Base-by-base conservation (phyloP, 2,329 filamentous ascomycete genomes). In the Colletotrichum aenigma region DNA sequence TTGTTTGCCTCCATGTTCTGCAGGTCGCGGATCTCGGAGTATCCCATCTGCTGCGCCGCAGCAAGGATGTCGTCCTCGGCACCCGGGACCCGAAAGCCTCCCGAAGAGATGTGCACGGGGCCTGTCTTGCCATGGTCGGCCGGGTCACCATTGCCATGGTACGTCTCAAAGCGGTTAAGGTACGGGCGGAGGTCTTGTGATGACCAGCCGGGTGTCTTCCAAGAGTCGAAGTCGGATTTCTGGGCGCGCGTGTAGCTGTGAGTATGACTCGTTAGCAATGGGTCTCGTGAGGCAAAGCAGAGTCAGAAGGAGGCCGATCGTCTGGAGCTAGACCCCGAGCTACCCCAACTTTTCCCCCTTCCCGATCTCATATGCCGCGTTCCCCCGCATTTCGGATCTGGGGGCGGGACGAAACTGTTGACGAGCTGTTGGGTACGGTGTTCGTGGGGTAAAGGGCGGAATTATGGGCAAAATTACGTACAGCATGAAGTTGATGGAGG, bases 131-230 rank as follows among this genome's bases (percentile, higher is more conserved):
- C 89, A 76, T 91, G 89, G 21, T 81, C 77, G 4, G 58, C 30
- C 18, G 71, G 56, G 32, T 83, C 69, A 18, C 79, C 78, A 9
- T 78, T 71, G 34, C 80, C 79, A 38, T 80, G 78, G 68, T 81
- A 81, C 21, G 79, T 80, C 66, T 81, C 80, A 16, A 80, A 76
- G 77, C 79, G 91, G 64, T 87, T 89, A 76, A 89, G 80, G 71
- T 88, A 86, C 0, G 89, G 88, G 4, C 88, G 74, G 80, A 91
- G 84, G 7, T 91, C 89, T 12, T 90, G 84, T 7, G 86, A 83
- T 18, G 81, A 81, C 90, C 90, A 91, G 0, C 90, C 89, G 18
- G 85, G 82, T 1, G 85, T 86, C 9, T 89, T 86, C 89, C 89
- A 91, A 8, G 85, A 85, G 77, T 91, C 88, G 69, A 87, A 89